Evolutionary conservation across 148 eudicot species (phyloP).

Genomic region (Silene uniflora): DNA sequence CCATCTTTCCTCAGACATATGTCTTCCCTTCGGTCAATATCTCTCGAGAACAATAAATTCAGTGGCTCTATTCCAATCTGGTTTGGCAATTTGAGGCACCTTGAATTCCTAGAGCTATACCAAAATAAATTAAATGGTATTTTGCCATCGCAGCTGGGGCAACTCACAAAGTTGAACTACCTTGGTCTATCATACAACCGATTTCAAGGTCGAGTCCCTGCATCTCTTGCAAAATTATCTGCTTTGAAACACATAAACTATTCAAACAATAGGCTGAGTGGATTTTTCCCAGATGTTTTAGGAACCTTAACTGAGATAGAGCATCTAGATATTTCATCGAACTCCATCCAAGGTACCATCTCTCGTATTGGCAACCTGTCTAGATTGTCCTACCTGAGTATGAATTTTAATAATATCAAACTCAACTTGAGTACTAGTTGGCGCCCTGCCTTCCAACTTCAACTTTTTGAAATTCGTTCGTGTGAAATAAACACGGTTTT

Average conservation of each 20-base stretch:
- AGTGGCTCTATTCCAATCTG: neutral
- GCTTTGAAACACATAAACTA: neutral
- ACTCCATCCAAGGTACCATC: conserved; percentile 7
- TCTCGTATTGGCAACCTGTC: neutral
- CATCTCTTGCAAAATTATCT: neutral
- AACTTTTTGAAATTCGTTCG: neutral
- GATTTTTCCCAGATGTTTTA: neutral
- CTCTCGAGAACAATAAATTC: neutral
- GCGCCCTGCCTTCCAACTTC: conserved; percentile 12
- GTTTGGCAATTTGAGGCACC: neutral
- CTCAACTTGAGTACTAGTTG: conserved; percentile 1
- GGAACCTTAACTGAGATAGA: neutral
- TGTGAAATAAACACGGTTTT: conserved; percentile 5
- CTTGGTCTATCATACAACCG: neutral
- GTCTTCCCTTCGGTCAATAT: neutral
- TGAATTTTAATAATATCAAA: neutral
- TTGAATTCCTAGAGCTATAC: neutral
- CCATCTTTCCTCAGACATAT: neutral
- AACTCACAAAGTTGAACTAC: neutral
- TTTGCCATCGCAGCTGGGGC: neutral
- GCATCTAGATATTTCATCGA: neutral
- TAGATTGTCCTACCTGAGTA: neutral
- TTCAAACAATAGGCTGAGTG: neutral
- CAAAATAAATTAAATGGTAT: neutral
- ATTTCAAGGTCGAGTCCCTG: neutral